A percentile compares a stretch with the other conserved stretches of the same genome.
Conservation (phyloP, 2,329 filamentous ascomycete species). For the Aspergillus bombycis region DNA sequence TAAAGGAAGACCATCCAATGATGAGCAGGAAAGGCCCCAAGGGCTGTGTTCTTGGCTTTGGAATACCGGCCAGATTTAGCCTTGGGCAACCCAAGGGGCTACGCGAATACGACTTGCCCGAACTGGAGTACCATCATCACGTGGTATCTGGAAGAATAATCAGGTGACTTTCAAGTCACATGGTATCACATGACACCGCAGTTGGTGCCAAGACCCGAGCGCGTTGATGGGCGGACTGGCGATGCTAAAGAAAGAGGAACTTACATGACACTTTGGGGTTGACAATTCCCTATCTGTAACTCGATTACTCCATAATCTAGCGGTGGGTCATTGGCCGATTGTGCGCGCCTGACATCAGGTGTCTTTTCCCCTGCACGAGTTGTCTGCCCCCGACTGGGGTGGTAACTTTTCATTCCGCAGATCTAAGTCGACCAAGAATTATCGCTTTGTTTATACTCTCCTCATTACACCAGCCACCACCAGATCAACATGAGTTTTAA, state of each 20-base stretch:
- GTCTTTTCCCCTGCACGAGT: not conserved
- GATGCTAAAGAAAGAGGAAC: constrained; percentile 3
- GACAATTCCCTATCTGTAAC: not conserved
- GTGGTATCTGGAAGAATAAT: not conserved
- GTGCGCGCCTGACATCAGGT: not conserved
- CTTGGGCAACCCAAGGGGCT: constrained; percentile 13
- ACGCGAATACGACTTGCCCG: constrained; percentile 16
- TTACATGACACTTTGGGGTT: constrained; percentile 3
- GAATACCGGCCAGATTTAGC: not conserved
- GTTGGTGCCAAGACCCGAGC: constrained; percentile 21
- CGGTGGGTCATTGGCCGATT: not conserved
- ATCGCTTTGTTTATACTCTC: constrained; percentile 13
- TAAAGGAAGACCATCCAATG: not conserved
- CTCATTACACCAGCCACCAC: constrained; percentile 3
- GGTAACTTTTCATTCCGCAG: constrained; percentile 1
- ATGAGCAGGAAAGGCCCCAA: not conserved
- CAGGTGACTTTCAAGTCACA: constrained; percentile 7
- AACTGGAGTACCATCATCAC: not conserved
- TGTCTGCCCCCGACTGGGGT: not conserved
- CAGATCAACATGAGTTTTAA: constrained; percentile 39
- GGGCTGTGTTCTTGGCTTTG: constrained; percentile 8
- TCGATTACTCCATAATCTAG: not conserved
- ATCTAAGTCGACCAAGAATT: constrained; percentile 4
- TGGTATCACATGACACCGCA: constrained; percentile 20
- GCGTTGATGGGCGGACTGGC: constrained; percentile 12